A percentile compares a stretch with the other conserved stretches of the same genome.
Conservation (phyloP, 176 grass and related monocot genomes). For the Alopecurus myosuroides region DNA sequence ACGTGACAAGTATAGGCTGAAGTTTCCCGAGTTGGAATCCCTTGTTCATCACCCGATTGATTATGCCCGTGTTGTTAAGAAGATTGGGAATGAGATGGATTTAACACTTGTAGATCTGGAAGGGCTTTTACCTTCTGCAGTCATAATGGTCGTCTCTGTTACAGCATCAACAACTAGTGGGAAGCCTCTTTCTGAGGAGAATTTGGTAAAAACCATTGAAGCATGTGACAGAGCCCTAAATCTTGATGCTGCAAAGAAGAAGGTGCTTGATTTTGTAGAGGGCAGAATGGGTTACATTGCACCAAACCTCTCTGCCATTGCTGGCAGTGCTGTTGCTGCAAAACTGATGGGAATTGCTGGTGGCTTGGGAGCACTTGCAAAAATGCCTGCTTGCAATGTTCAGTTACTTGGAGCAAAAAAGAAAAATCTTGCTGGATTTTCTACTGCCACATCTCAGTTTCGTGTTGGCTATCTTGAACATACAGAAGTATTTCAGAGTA, state of each 20-base stretch:
- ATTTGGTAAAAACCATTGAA: slow-evolving; percentile 64
- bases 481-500: slow-evolving; percentile 78
- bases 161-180: slow-evolving; percentile 91
- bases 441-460: slow-evolving; percentile 69
- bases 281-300: slow-evolving; percentile 86
- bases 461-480: slow-evolving; percentile 79
- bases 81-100: slow-evolving; percentile 89
- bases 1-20: slow-evolving; percentile 78
- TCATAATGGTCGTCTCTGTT: slow-evolving; percentile 81
- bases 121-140: slow-evolving; percentile 84
- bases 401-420: slow-evolving; percentile 76
- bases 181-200: slow-evolving; percentile 73
- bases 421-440: slow-evolving; percentile 86
- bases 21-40: slow-evolving; percentile 83
- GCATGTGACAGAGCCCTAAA: slow-evolving; percentile 74
- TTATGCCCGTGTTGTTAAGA: slow-evolving; percentile 89
- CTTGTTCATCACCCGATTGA: slow-evolving; percentile 93
- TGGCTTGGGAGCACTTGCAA: slow-evolving; percentile 68
- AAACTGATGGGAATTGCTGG: slow-evolving; percentile 86
- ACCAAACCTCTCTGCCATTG: slow-evolving; percentile 83
- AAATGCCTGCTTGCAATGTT: slow-evolving; percentile 96
- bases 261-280: slow-evolving; percentile 88
- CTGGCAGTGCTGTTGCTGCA: slow-evolving; percentile 74
- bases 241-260: slow-evolving; percentile 84
- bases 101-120: slow-evolving; percentile 82